A percentile compares a stretch with the other conserved stretches of the same genome.
Evolutionary conservation across 495 filamentous ascomycete genomes (phyloP).

Genomic region (Geoglossum glabrum): DNA sequence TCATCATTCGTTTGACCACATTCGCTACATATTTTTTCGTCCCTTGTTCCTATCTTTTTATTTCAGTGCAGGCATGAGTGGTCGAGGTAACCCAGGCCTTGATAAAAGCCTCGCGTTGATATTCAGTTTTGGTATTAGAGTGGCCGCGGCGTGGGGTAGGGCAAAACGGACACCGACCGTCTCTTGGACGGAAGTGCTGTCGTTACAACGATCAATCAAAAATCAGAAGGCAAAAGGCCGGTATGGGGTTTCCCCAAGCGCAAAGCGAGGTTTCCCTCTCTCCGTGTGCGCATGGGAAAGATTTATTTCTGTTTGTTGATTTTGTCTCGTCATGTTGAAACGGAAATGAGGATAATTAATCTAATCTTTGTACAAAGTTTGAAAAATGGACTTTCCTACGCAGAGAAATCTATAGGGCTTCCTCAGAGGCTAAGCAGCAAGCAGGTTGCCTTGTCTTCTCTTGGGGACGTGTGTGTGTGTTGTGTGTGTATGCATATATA

Average conservation of each 20-base stretch:
- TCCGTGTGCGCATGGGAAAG: not conserved
- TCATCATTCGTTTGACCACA: not conserved
- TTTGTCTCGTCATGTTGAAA: not conserved
- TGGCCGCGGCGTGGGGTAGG: not conserved
- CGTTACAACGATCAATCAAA: not conserved
- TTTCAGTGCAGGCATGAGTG: not conserved
- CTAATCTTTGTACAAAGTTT: not conserved
- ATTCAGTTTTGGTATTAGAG: not conserved
- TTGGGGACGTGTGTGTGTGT: not conserved
- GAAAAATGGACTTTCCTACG: not conserved
- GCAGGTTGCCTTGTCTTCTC: too few species aligned
- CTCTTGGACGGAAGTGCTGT: not conserved
- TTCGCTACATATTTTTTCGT: not conserved
- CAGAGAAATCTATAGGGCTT: not conserved
- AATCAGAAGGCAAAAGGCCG: not conserved
- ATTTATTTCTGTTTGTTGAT: not conserved
- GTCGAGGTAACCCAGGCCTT: not conserved
- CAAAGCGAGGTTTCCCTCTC: not conserved
- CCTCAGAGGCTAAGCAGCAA: too few species aligned
- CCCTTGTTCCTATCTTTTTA: not conserved
- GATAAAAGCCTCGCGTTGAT: not conserved
- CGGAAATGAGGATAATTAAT: slow-evolving; percentile 1
- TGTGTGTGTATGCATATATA: too few species aligned
- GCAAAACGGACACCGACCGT: not conserved
- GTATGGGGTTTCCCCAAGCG: not conserved